A percentile compares a stretch with the other conserved stretches of the same genome.
Conservation (phyloP, 192 early-diverging fungal species). For the Backusella liffmaniae region DNA sequence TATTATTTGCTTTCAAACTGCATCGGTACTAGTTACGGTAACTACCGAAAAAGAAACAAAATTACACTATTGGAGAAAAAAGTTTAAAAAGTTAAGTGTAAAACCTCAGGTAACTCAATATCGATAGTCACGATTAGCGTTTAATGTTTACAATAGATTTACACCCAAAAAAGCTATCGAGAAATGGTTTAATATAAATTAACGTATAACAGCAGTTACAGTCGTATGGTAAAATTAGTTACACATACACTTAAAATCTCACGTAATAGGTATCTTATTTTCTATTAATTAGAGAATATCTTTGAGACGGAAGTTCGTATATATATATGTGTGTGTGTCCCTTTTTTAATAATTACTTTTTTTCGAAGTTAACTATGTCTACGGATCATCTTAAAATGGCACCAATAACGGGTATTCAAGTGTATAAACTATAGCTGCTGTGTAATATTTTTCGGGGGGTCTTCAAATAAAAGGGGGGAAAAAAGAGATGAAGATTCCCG, state of each 20-base stretch:
- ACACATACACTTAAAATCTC: conserved; percentile 2
- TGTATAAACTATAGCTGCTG: not conserved
- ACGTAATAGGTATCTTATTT: not conserved
- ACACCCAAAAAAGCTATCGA: conserved; percentile 1
- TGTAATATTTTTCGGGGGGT: not conserved
- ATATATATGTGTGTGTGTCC: not conserved
- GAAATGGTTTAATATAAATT: conserved; percentile 8
- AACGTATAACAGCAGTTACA: not conserved
- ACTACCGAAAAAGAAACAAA: not conserved
- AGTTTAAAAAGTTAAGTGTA: not conserved
- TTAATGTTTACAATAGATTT: not conserved
- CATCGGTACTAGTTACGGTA: not conserved
- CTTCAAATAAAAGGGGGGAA: not conserved
- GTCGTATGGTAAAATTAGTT: not conserved
- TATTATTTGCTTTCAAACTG: conserved; percentile 3
- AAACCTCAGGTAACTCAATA: conserved; percentile 2
- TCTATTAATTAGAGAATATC: not conserved
- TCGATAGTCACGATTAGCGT: conserved; percentile 1
- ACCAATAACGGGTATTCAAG: conserved; percentile 5
- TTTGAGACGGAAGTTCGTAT: not conserved
- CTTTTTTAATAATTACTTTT: not conserved
- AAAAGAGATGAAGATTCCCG: not conserved
- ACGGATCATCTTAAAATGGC: conserved; percentile 5
- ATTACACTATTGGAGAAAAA: not conserved
- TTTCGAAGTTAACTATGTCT: not conserved